phyloP scores from a whole-genome alignment of 805 yeast genomes.

The Myxozyma melibiosi region DNA sequence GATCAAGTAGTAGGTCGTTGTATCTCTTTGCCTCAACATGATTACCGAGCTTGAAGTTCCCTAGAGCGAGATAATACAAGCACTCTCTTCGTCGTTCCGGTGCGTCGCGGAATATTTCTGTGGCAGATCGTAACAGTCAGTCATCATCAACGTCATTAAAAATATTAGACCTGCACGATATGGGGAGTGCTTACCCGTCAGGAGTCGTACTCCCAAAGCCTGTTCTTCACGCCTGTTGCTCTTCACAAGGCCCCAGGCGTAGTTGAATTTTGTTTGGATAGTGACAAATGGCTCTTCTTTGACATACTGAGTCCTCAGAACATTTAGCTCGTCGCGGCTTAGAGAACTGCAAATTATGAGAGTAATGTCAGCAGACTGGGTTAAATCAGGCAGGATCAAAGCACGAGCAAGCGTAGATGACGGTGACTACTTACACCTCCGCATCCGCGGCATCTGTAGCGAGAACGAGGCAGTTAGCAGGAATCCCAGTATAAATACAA shows the following conservation, averaged over 20 bases:
- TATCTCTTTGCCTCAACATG: conserved; percentile 83
- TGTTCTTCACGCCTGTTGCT: conserved; percentile 64
- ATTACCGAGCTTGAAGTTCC: conserved; percentile 86
- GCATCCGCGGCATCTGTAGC: conserved; percentile 36
- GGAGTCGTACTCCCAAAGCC: conserved; percentile 73
- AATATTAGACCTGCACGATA: too few species aligned
- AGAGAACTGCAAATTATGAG: conserved; percentile 21
- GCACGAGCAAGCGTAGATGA: background rate
- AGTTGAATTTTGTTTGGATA: conserved; percentile 85
- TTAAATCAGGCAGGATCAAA: background rate
- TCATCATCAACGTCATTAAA: background rate
- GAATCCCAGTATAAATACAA: background rate
- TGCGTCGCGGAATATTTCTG: conserved; percentile 61
- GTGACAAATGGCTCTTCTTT: conserved; percentile 79
- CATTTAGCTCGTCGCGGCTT: conserved; percentile 60
- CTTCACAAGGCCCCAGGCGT: conserved; percentile 94
- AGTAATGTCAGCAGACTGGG: background rate
- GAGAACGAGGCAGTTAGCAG: background rate
- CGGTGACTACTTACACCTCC: conserved; percentile 29
- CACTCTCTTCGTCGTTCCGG: conserved; percentile 88
- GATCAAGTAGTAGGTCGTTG: conserved; percentile 69
- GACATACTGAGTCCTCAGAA: conserved; percentile 74
- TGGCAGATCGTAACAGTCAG: too few species aligned
- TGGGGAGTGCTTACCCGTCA: conserved; percentile 51
- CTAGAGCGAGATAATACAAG: conserved; percentile 81